Base-by-base conservation (phyloP, 2,329 filamentous ascomycete genomes). In the Dactylonectria estremocensis region DNA sequence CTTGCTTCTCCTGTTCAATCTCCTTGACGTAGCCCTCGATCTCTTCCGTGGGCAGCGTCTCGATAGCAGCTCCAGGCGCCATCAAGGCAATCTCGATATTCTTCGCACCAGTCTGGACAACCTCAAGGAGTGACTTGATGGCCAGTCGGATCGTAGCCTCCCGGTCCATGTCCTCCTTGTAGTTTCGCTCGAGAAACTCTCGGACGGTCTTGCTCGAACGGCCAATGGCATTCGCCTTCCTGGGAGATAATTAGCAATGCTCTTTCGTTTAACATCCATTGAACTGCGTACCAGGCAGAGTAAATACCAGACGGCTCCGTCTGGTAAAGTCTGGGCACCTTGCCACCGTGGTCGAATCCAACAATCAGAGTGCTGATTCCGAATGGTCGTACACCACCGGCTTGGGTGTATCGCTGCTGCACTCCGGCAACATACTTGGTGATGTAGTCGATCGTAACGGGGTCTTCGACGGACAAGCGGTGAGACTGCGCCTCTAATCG, bases 51-150 rank as follows among this genome's bases (percentile, higher is more conserved):
- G 95, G 94, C 75, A 99, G 89, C 91, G 97, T 95, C 87, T 98
- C 95, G 71, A 99, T 90, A 16, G 88, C 83, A 87, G 97, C 95
- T 59, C 94, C 95, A 7, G 96, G 95, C 8, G 94, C 93, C 95
- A 98, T 98, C 79, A 99, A 92, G 66, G 97, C 96, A 78, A 99
- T 98, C 86, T 99, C 96, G 78, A 99, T 99, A 84, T 99, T 99
- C 91, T 99, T 99, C 60, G 96, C 96, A 71, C 96, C 96, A 3
- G 96, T 99, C 85, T 99, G 96, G 69, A 99, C 96, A 61, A 99
- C 96, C 83, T 99, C 96, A 68, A 99, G 87, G 72, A 99, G 89
- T 45, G 96, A 99, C 88, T 99, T 99, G 87, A 99, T 97, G 8
- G 96, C 96, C 76, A 99, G 88, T 80, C 97, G 95, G 81, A 99